These are phyloP conservation scores for Tardiomyces depauwii DNA, from an alignment of 1,139 yeast species.

Conservation along the genomic window DNA sequence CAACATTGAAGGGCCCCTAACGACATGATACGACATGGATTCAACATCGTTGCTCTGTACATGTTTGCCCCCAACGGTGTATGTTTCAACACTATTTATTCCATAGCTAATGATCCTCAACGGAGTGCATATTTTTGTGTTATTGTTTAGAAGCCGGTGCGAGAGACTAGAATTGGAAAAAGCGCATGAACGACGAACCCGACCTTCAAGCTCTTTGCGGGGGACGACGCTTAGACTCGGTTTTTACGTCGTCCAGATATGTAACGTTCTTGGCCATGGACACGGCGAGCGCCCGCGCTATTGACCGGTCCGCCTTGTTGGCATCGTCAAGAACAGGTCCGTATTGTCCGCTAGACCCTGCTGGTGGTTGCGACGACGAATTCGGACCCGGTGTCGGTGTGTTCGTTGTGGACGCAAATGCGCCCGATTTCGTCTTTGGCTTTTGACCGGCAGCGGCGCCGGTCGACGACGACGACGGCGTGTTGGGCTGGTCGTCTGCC, in stretches of 20 bases:
- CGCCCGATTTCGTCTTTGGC: neutral
- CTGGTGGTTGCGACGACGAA: neutral
- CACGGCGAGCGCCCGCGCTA: slow-evolving; percentile 15
- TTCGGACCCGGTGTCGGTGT: neutral
- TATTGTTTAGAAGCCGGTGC: slow-evolving; percentile 1
- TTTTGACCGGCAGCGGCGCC: neutral
- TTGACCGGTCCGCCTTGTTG: slow-evolving; percentile 9
- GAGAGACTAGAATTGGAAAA: no score
- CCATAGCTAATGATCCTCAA: slow-evolving; percentile 1
- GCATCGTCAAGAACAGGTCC: neutral
- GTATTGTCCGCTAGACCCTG: neutral
- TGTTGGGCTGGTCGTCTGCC: neutral
- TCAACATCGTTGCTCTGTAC: slow-evolving; percentile 1
- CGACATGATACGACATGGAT: slow-evolving; percentile 1
- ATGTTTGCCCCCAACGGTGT: neutral
- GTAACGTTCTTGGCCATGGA: slow-evolving; percentile 11
- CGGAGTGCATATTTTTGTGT: slow-evolving; percentile 1
- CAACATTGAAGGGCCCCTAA: slow-evolving; percentile 1
- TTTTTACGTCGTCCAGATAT: slow-evolving; percentile 9
- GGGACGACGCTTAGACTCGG: neutral
- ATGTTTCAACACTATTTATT: slow-evolving; percentile 2
- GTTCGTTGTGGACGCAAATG: neutral
- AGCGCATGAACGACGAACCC: no score
- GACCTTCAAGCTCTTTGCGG: neutral
- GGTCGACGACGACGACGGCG: neutral